Base-by-base conservation (phyloP, 129 eudicot genomes). In the Artemisia tridentata region DNA sequence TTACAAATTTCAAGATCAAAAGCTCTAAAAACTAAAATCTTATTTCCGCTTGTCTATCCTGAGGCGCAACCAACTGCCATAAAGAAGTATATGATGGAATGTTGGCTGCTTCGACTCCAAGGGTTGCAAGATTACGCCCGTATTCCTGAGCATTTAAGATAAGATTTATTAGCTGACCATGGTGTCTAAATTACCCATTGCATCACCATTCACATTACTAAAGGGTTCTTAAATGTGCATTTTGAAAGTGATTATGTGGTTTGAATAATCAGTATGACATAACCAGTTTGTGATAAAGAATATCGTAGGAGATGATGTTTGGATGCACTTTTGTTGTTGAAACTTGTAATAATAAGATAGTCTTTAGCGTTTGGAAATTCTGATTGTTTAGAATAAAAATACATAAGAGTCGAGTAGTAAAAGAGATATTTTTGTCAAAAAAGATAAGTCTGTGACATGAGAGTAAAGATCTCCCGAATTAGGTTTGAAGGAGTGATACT, bases 21-120 rank as follows among this genome's bases (percentile, higher is more conserved):
- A 58, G 20, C 70, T 23, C 68, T 53, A 47, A 68, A 64, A 61
- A 69, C 83, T 86, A 95, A 51, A 86, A 86, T 46, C 78, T 80
- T 74, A 95, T 88, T 9, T 81, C 75, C 49, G 75, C 83, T 81
- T 90, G 93, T 81, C 68, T 86, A 73, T 86, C 95, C 29, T 84
- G 38, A 64, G 96, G 93, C 11, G 99, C 97, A 66, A 95, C 97
- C 73, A 82, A 84, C 60, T 95, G 88, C 99, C 99, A 95, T 70
- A 95, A 86, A 17, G 90, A 80, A 46, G 85, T 63, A 71, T 88
- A 95, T 9, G 87, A 77, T 5, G 91, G 91, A 76, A 95, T 90
- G 7, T 85, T 65, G n/a, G 93, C 84, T 23, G 96, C 96, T 48
- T 90, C 88, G 20, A 95, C 96, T 21, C 97, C 96, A 57, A 95